Percentiles rank a stretch among this genome's conserved stretches.
phyloP scores from a whole-genome alignment of 805 yeast genomes.

The Pichia scutulata region DNA sequence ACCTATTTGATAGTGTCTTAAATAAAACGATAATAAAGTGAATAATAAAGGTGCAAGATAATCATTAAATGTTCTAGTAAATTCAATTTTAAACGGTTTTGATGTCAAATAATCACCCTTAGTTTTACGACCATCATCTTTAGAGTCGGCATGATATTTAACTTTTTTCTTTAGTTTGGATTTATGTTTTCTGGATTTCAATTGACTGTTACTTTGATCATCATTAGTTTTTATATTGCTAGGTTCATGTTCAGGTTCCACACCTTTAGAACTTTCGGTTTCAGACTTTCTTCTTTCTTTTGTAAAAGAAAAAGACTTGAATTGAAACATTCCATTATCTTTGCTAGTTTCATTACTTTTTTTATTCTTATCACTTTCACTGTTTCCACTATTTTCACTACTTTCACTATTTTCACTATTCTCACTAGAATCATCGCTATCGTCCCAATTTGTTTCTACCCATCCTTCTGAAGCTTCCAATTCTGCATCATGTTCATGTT shows the following conservation, averaged over 20 bases:
- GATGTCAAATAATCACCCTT: not conserved
- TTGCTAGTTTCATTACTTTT: not conserved
- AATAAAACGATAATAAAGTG: constrained; percentile 40
- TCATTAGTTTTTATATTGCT: not conserved
- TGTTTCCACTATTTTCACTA: not conserved
- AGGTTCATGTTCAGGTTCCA: not conserved
- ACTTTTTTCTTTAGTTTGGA: not conserved
- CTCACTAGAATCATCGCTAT: not conserved
- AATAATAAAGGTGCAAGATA: constrained; percentile 35
- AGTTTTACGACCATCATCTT: not conserved
- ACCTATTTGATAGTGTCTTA: constrained; percentile 55
- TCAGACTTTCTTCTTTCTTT: not conserved
- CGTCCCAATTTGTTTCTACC: not conserved
- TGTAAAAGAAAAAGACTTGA: not conserved
- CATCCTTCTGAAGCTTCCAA: not conserved
- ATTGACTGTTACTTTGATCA: not conserved
- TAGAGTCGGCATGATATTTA: not conserved
- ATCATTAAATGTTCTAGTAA: not conserved
- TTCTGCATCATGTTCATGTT: not conserved
- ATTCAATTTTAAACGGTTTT: not conserved
- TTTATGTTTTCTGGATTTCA: not conserved
- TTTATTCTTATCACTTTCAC: not conserved
- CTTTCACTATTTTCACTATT: not conserved
- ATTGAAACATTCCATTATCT: not conserved
- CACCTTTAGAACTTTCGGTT: not conserved